Conservation (phyloP, 148 eudicot species). For the Pharnaceum exiguum region DNA sequence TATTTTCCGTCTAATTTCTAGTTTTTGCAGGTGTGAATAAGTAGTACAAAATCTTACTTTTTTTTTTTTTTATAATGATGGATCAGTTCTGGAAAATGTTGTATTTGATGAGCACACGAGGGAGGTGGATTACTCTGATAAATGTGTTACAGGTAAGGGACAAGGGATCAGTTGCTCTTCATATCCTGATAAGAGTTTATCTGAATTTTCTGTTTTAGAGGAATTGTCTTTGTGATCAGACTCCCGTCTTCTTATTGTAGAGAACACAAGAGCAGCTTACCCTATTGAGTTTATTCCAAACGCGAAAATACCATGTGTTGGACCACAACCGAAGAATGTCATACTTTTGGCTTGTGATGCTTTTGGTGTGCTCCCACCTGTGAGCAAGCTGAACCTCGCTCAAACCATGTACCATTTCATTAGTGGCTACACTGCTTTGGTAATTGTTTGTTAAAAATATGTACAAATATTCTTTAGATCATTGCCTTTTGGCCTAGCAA, state of each 20-base stretch:
- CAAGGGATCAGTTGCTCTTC: background rate
- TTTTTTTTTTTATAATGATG: background rate
- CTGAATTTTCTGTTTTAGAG: background rate
- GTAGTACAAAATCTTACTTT: background rate
- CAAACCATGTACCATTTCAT: conserved; percentile 98
- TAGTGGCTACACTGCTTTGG: conserved; percentile 91
- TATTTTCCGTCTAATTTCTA: background rate
- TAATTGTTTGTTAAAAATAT: too few species aligned
- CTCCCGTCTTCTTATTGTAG: conserved; percentile 22
- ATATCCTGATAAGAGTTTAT: background rate
- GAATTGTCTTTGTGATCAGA: background rate
- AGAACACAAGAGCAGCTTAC: conserved; percentile 85
- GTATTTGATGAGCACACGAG: conserved; percentile 90
- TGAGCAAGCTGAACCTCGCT: conserved; percentile 72
- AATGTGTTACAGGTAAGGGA: conserved; percentile 83
- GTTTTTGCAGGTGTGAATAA: background rate
- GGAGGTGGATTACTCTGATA: conserved; percentile 79
- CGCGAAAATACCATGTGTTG: conserved; percentile 82
- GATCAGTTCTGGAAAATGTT: conserved; percentile 79
- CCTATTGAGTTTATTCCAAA: conserved; percentile 90
- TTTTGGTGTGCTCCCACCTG: conserved; percentile 90
- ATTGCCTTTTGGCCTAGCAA: too few species aligned
- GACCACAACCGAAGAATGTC: conserved; percentile 74
- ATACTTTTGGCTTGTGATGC: conserved; percentile 81
- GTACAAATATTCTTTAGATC: too few species aligned